Evolutionary conservation across 805 yeast genomes (phyloP).

Genomic region (Yamadazyma takamatsuzukensis): DNA sequence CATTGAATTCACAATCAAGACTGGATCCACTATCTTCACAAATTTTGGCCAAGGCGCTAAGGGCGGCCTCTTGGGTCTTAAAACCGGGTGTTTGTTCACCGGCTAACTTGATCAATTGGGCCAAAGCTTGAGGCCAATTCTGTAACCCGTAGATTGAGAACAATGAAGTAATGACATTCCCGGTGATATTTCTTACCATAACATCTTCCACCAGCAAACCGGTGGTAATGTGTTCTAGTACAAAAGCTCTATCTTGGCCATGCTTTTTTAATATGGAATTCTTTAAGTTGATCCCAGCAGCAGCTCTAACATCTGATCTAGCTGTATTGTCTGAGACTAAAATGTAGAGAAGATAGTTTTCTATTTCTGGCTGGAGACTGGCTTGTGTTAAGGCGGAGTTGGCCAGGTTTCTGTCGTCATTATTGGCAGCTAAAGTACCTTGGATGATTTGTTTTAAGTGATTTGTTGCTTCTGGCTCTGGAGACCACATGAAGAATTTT

Average conservation of each 20-base stretch:
- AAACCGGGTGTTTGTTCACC: slow-evolving; percentile 16
- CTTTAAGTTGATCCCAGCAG: slow-evolving; percentile 84
- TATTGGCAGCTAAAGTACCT: slow-evolving; percentile 65
- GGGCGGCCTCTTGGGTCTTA: slow-evolving; percentile 64
- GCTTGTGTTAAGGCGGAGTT: slow-evolving; percentile 72
- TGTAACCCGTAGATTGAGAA: slow-evolving; percentile 65
- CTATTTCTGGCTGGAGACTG: slow-evolving; percentile 67
- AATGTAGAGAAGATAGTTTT: slow-evolving; percentile 72
- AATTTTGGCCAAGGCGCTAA: slow-evolving; percentile 77
- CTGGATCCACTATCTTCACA: slow-evolving; percentile 80
- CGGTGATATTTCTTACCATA: slow-evolving; percentile 83
- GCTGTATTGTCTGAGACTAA: slow-evolving; percentile 51
- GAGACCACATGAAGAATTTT: slow-evolving; percentile 51
- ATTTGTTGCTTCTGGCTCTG: slow-evolving; percentile 56
- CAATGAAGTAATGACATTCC: slow-evolving; percentile 82
- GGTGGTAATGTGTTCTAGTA: slow-evolving; percentile 43
- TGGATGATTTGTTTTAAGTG: slow-evolving; percentile 65
- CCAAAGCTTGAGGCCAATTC: slow-evolving; percentile 73
- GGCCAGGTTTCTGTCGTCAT: slow-evolving; percentile 57
- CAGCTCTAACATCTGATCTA: slow-evolving; percentile 65
- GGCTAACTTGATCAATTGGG: slow-evolving; percentile 62
- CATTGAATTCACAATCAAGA: slow-evolving; percentile 63
- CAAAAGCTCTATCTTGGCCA: slow-evolving; percentile 20
- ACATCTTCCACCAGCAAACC: slow-evolving; percentile 54
- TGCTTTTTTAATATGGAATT: slow-evolving; percentile 55